Percentiles rank a stretch among this genome's conserved stretches.
These are phyloP conservation scores for Microbotryum saponariae DNA, from an alignment of 1,284 basidiomycete genomes.

Conservation along the genomic window DNA sequence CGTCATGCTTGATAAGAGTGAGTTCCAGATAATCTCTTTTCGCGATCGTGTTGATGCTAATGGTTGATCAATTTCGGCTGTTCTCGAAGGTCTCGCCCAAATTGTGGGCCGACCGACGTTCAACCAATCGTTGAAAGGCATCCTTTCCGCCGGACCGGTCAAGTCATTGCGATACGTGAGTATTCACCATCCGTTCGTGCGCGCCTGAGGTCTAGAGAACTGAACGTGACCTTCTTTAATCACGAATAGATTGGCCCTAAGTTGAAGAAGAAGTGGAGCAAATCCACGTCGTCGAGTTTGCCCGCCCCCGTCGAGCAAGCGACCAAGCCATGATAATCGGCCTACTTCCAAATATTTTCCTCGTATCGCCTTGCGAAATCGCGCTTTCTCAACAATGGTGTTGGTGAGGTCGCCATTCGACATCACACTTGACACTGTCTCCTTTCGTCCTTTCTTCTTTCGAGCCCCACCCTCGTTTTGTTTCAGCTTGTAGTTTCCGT, in stretches of 20 bases:
- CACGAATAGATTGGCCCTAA: slow-evolving; percentile 1
- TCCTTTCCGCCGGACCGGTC: slow-evolving; percentile 69
- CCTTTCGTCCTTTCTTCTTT: too few species aligned
- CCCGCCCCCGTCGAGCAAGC: too few species aligned
- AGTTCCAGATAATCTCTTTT: slow-evolving; percentile 32
- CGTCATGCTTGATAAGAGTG: slow-evolving; percentile 55
- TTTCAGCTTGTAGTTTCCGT: too few species aligned
- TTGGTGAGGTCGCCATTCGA: too few species aligned
- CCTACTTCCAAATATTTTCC: too few species aligned
- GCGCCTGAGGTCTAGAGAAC: slow-evolving; percentile 55
- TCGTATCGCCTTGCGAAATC: too few species aligned
- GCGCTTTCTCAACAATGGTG: too few species aligned
- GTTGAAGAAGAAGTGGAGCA: slow-evolving; percentile 12
- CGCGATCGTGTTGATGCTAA: neutral
- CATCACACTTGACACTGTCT: too few species aligned
- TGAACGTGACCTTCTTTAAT: neutral
- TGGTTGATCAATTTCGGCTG: neutral
- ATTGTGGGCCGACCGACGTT: slow-evolving; percentile 79
- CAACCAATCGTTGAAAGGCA: slow-evolving; percentile 74
- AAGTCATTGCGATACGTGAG: slow-evolving; percentile 68
- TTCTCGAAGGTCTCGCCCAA: slow-evolving; percentile 37
- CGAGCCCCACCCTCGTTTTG: too few species aligned
- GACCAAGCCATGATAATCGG: too few species aligned
- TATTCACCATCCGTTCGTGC: slow-evolving; percentile 39
- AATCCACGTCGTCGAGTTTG: neutral